These are phyloP conservation scores for Nicotiana otophora DNA, from an alignment of 257 asterid genomes.

Conservation along the genomic window DNA sequence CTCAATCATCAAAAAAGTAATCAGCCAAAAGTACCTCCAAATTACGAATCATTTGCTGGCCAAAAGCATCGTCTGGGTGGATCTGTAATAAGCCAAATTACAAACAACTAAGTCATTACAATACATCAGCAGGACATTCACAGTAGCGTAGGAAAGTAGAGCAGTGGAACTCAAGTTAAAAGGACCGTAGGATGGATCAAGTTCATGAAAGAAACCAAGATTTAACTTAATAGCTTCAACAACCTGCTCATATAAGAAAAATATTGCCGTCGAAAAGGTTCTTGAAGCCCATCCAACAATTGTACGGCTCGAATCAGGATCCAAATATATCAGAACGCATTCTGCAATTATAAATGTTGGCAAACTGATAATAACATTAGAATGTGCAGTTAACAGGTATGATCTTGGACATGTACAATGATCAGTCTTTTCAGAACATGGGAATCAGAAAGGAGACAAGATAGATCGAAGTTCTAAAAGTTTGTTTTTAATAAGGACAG, in stretches of 20 bases:
- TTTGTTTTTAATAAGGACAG: no score
- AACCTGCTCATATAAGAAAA: slow-evolving; percentile 99
- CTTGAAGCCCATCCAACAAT: slow-evolving; percentile 86
- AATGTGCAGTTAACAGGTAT: slow-evolving; percentile 18
- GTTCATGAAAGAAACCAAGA: slow-evolving; percentile 6
- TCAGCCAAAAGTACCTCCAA: slow-evolving; percentile 62
- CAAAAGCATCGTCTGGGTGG: slow-evolving; percentile 97
- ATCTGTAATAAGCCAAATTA: slow-evolving; percentile 42
- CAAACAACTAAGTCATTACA: not conserved
- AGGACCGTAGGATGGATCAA: slow-evolving; percentile 11
- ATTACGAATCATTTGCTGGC: slow-evolving; percentile 93
- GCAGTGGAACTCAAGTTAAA: slow-evolving; percentile 1
- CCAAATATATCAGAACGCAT: slow-evolving; percentile 91
- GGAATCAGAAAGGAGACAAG: not conserved
- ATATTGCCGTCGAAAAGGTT: slow-evolving; percentile 79
- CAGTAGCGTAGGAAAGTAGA: not conserved
- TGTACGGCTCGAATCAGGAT: slow-evolving; percentile 78
- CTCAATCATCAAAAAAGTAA: not conserved
- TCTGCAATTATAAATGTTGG: slow-evolving; percentile 99
- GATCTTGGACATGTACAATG: not conserved
- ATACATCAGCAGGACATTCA: not conserved
- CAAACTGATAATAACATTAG: slow-evolving; percentile 90
- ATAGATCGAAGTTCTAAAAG: not conserved
- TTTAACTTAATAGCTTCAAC: slow-evolving; percentile 14
- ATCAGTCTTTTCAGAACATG: not conserved